Conservation (phyloP, 768 basidiomycete genomes). For the Dioszegia crocea region DNA sequence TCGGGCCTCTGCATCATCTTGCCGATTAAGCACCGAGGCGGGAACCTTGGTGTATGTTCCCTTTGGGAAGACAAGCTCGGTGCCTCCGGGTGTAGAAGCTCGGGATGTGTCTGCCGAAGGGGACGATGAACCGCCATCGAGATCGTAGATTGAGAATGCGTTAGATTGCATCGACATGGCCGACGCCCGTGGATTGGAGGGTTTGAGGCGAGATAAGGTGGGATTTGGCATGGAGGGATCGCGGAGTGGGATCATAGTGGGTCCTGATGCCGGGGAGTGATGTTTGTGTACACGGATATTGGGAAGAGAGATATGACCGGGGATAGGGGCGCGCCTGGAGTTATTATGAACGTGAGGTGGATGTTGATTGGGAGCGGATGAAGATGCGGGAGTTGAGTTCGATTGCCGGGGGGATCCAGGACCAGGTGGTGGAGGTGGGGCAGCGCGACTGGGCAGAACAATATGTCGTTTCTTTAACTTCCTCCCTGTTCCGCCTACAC, state of each 20-base stretch:
- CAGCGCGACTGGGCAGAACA: conserved; percentile 30
- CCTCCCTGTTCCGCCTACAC: conserved; percentile 20
- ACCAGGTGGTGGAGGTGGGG: conserved; percentile 34
- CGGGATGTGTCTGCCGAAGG: conserved; percentile 18
- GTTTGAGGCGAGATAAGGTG: not conserved
- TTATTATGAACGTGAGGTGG: not conserved
- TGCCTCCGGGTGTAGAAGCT: conserved; percentile 14
- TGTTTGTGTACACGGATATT: not conserved
- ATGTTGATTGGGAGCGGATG: not conserved
- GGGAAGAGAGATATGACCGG: not conserved
- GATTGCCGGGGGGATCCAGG: conserved; percentile 5
- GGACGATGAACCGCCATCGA: conserved; percentile 16
- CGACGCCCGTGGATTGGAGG: not conserved
- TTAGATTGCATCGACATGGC: conserved; percentile 34
- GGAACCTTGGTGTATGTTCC: conserved; percentile 40
- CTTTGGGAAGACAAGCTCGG: conserved; percentile 27
- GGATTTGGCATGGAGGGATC: not conserved
- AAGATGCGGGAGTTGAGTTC: not conserved
- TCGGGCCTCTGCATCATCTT: conserved; percentile 10
- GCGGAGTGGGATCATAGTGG: not conserved
- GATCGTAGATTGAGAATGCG: conserved; percentile 40
- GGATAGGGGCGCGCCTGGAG: not conserved
- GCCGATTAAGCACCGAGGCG: conserved; percentile 13
- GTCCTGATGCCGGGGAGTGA: not conserved
- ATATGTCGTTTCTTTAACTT: conserved; percentile 33